A percentile compares a stretch with the other conserved stretches of the same genome.
Conservation (phyloP, 1,139 yeast species). For the Meyerozyma sp. region DNA sequence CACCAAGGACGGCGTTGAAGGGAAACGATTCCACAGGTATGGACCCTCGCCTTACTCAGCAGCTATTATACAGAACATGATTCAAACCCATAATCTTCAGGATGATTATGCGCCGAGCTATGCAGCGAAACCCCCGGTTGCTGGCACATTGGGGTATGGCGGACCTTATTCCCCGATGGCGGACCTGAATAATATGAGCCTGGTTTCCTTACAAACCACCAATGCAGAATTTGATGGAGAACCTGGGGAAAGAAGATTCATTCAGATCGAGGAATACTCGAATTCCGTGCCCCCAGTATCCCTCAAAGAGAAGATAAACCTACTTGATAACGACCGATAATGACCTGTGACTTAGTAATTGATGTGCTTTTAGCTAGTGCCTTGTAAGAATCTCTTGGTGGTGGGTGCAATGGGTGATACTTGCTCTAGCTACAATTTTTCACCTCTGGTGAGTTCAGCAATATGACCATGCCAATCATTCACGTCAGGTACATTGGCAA, state of each 20-base stretch:
- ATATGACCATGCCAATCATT: not conserved
- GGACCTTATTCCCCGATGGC: conserved; percentile 1
- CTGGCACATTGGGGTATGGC: too few species aligned
- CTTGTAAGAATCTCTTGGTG: not conserved
- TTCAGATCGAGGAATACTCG: conserved; percentile 4
- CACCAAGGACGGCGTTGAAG: conserved; percentile 69
- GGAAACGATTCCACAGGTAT: conserved; percentile 46
- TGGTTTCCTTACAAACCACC: conserved; percentile 24
- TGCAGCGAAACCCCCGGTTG: not conserved
- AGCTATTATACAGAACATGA: conserved; percentile 29
- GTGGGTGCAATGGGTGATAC: conserved; percentile 1
- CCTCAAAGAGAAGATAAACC: conserved; percentile 24
- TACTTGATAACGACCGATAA: conserved; percentile 10
- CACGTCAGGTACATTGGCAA: not conserved
- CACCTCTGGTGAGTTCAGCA: not conserved
- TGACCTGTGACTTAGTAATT: not conserved
- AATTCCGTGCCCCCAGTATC: conserved; percentile 20
- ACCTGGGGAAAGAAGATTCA: conserved; percentile 5
- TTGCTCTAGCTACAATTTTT: not conserved
- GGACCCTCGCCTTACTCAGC: conserved; percentile 22
- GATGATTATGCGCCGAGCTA: conserved; percentile 2
- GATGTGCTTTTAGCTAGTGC: not conserved
- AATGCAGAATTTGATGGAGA: conserved; percentile 29
- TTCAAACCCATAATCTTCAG: conserved; percentile 17
- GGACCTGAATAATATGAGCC: conserved; percentile 12